phyloP scores from a whole-genome alignment of 2,329 filamentous ascomycete genomes.

The Neocatenulostroma microsporum region DNA sequence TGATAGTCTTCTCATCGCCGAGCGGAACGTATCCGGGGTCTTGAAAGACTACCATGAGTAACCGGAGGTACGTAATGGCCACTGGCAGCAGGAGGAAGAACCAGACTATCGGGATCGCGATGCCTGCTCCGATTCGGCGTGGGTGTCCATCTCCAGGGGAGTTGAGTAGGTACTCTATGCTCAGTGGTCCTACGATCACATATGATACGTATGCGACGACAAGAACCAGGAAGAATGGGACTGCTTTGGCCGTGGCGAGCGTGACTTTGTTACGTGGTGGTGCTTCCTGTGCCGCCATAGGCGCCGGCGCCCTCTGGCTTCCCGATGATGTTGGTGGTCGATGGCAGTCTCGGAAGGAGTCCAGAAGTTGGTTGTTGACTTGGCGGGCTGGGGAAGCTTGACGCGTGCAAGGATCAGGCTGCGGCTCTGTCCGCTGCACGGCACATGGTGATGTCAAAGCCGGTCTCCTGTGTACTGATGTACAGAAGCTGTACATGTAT shows the following conservation, averaged over 20 bases:
- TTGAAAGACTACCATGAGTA: slow-evolving; percentile 58
- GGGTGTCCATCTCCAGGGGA: slow-evolving; percentile 29
- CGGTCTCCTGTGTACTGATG: no score
- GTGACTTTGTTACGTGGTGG: slow-evolving; percentile 13
- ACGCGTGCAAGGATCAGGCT: no score
- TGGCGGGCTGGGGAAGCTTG: no score
- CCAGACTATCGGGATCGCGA: slow-evolving; percentile 64
- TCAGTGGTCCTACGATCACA: slow-evolving; percentile 34
- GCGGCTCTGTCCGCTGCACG: no score
- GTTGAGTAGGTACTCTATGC: slow-evolving; percentile 62
- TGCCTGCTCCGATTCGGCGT: slow-evolving; percentile 52
- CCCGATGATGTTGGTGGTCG: no score
- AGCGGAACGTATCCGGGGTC: slow-evolving; percentile 69
- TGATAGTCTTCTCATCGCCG: slow-evolving; percentile 31
- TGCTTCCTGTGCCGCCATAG: no score
- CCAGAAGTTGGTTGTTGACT: no score
- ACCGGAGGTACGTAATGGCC: slow-evolving; percentile 60
- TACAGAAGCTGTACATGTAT: no score
- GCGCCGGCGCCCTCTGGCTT: no score
- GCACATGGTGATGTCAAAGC: no score
- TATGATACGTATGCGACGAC: slow-evolving; percentile 26
- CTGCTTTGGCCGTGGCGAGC: slow-evolving; percentile 20
- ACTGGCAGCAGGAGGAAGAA: slow-evolving; percentile 63
- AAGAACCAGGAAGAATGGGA: slow-evolving; percentile 22
- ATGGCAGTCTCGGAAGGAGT: no score